Evolutionary conservation across 257 asterid species (phyloP).

Genomic region (Petunia axillaris): DNA sequence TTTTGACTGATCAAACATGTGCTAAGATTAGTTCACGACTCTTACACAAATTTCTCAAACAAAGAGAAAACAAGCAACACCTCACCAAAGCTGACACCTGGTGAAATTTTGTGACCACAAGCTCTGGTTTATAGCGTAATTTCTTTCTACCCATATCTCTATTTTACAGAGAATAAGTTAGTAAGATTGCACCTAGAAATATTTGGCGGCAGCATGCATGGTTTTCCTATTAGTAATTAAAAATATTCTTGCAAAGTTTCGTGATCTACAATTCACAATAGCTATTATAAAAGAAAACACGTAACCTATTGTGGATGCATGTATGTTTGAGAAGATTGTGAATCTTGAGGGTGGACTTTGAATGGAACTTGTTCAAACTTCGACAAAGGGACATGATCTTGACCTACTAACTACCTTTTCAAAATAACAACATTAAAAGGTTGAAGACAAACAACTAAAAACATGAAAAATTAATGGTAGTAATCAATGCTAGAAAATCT

Average conservation of each 20-base stretch:
- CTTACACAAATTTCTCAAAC: no score
- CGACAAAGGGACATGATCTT: constrained; percentile 9
- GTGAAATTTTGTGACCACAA: no score
- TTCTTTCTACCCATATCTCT: no score
- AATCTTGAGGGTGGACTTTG: not conserved
- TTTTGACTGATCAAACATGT: no score
- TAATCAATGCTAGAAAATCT: not conserved
- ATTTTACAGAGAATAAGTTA: no score
- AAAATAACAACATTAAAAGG: not conserved
- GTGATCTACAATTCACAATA: not conserved
- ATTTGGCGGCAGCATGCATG: no score
- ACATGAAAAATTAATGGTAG: not conserved
- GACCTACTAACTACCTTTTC: not conserved
- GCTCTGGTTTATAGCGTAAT: no score
- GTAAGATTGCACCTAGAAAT: no score
- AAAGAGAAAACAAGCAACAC: no score
- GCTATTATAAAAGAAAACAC: not conserved
- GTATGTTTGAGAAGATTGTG: constrained; percentile 15
- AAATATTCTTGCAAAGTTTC: not conserved
- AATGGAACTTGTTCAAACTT: constrained; percentile 6
- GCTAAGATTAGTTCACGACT: no score
- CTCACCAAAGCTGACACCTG: no score
- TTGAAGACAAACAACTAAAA: not conserved
- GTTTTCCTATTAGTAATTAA: no score
- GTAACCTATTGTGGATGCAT: not conserved